Conservation (phyloP, 305 asterid species). For the Solanum chacoense region DNA sequence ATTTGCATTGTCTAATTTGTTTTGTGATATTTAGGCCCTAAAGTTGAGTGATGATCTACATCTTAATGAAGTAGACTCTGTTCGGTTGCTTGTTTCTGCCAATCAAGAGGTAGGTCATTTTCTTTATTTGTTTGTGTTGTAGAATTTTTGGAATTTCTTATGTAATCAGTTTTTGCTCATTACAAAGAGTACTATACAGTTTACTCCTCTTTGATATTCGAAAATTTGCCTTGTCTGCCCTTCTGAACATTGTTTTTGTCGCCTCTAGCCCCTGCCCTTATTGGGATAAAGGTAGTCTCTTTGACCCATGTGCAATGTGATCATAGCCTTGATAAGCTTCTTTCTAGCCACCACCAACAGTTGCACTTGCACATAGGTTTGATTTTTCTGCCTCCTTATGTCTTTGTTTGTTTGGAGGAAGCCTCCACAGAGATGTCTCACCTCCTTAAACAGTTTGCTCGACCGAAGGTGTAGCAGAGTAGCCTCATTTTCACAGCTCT, state of each 20-base stretch:
- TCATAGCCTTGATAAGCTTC: background rate
- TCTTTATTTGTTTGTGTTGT: background rate
- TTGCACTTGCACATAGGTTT: background rate
- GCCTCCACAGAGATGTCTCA: background rate
- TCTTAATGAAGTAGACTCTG: slow-evolving; percentile 89
- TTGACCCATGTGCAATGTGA: background rate
- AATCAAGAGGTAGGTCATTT: slow-evolving; percentile 75
- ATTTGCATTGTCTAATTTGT: background rate
- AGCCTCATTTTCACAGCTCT: background rate
- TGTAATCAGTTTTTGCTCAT: background rate
- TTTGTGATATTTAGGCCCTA: slow-evolving; percentile 45
- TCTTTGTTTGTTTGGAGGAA: background rate
- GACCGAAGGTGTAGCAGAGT: background rate
- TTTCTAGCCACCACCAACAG: background rate
- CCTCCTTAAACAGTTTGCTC: background rate
- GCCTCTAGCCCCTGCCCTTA: background rate
- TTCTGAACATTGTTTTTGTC: background rate
- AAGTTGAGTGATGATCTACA: slow-evolving; percentile 93
- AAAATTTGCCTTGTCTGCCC: background rate
- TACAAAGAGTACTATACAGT: background rate
- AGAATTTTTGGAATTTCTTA: background rate
- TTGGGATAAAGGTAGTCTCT: background rate
- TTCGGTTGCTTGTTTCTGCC: slow-evolving; percentile 68
- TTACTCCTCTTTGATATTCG: background rate
- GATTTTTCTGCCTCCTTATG: background rate